phyloP scores from a whole-genome alignment of 2,329 filamentous ascomycete genomes.

The Aspergillus sp. region DNA sequence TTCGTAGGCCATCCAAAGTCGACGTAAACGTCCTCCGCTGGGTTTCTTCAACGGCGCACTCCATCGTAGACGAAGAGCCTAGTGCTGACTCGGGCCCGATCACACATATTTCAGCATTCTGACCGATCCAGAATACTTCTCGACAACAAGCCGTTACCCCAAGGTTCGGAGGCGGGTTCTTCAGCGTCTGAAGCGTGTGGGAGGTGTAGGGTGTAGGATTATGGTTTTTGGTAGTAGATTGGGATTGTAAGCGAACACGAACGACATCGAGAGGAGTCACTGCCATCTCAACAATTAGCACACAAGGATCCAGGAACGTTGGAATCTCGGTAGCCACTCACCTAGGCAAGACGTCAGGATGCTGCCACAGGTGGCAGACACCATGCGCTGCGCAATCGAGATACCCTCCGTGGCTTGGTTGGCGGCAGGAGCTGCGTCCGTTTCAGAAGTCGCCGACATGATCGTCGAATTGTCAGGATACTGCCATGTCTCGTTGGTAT shows the following conservation, averaged over 20 bases:
- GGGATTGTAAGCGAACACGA: slow-evolving; percentile 86
- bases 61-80: slow-evolving; percentile 43
- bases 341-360: slow-evolving; percentile 81
- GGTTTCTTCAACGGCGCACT: slow-evolving; percentile 81
- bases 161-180: slow-evolving; percentile 69
- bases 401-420: slow-evolving; percentile 44
- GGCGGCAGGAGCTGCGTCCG: slow-evolving; percentile 12
- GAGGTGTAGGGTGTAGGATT: slow-evolving; percentile 49
- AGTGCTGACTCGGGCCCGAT: slow-evolving; percentile 43
- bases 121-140: slow-evolving; percentile 93
- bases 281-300: slow-evolving; percentile 28
- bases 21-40: slow-evolving; percentile 78
- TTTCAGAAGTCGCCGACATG: slow-evolving; percentile 26
- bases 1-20: slow-evolving; percentile 82
- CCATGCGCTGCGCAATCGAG: slow-evolving; percentile 82
- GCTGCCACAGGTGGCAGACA: slow-evolving; percentile 85
- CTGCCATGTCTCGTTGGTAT: slow-evolving; percentile 16
- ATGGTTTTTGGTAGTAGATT: slow-evolving; percentile 50
- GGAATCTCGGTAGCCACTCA: slow-evolving; percentile 36
- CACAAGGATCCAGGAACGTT: background rate
- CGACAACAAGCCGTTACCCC: slow-evolving; percentile 92
- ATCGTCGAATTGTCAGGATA: slow-evolving; percentile 26
- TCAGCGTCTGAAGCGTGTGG: slow-evolving; percentile 46
- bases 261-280: slow-evolving; percentile 96
- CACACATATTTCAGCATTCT: slow-evolving; percentile 71